Base-by-base conservation (phyloP, 371 early-diverging fungal genomes). In the Mucor piriformis region DNA sequence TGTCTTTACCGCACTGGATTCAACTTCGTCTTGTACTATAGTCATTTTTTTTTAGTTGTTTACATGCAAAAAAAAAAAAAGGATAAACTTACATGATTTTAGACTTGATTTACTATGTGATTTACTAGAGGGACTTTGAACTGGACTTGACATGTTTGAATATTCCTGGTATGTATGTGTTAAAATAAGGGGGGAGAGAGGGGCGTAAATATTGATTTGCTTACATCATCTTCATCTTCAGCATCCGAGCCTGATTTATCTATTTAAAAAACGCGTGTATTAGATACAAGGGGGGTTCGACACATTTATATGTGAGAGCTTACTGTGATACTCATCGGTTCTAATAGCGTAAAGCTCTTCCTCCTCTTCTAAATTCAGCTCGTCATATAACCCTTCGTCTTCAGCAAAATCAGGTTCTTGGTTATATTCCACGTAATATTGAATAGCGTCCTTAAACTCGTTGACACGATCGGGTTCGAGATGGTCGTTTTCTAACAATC, bases 341-440 rank as follows among this genome's bases (percentile, higher is more conserved):
- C 75, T 68, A 33, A 90, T 80, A 21, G 80, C 82, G 75, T 80
- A 91, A 6, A 88, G 73, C 59, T 92, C 92, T 27, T 94, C 92
- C 50, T 90, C 95, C 54, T 95, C 95, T 54, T 92, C 93, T 50
- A 98, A 79, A 68, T 92, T 87, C 63, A 98, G 71, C 27, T 95
- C 94, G 57, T 97, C 95, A 73, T 98, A 98, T 20, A 98, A 84
- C 48, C 76, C 85, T 60, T 95, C 96, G 63, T 96, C 91, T 63
- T 97, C 97, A 42, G 85, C 89, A 75, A 93, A 96, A 63, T 93
- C 94, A 20, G 89, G 89, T 15, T 95, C 93, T 69, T 88, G 85
- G 75, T 95, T 94, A 55, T 71, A 74, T 42, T 96, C 95, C 1
- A 95, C 89, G 69, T 97, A 98, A 68, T 94, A 96, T 42, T 88